A percentile compares a stretch with the other conserved stretches of the same genome.
These are phyloP conservation scores for Marvania coccoides DNA, from an alignment of 139 green algal species.

Conservation along the genomic window DNA sequence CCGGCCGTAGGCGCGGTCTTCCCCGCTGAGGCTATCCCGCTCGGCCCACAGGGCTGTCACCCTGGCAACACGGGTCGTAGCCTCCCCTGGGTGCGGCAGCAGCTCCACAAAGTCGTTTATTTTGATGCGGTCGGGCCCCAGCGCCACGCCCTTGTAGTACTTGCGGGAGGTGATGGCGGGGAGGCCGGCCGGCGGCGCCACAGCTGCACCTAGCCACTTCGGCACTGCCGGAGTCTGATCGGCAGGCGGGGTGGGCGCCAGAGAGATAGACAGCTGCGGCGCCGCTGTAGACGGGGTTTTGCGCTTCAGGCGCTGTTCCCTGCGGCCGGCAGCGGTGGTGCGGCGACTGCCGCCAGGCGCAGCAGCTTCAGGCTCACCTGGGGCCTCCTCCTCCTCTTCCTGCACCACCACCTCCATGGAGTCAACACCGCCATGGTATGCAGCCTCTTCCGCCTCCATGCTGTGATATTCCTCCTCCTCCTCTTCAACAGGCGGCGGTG, in stretches of 20 bases:
- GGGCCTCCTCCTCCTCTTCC: not conserved
- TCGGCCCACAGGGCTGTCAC: conserved; percentile 20
- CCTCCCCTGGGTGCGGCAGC: conserved; percentile 2
- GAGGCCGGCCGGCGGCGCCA: not conserved
- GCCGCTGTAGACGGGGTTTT: not conserved
- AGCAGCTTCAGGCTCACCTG: not conserved
- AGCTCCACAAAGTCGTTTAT: conserved; percentile 11
- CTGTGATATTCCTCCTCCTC: not conserved
- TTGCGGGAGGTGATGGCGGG: not conserved
- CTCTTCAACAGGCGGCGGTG: not conserved
- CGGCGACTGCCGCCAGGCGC: not conserved
- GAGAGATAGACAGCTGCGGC: not conserved
- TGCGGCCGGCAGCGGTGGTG: not conserved
- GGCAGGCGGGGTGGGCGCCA: not conserved
- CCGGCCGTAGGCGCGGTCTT: conserved; percentile 6
- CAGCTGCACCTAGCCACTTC: not conserved
- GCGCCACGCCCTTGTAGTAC: not conserved
- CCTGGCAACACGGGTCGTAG: not conserved
- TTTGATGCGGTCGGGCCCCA: not conserved
- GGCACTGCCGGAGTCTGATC: not conserved
- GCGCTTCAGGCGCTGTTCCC: not conserved
- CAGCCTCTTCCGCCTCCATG: not conserved
- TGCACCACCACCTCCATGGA: not conserved
- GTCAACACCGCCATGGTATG: not conserved
- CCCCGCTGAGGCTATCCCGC: not conserved